Evolutionary conservation across 257 asterid species (phyloP).

Genomic region (Solanum tacnaense): DNA sequence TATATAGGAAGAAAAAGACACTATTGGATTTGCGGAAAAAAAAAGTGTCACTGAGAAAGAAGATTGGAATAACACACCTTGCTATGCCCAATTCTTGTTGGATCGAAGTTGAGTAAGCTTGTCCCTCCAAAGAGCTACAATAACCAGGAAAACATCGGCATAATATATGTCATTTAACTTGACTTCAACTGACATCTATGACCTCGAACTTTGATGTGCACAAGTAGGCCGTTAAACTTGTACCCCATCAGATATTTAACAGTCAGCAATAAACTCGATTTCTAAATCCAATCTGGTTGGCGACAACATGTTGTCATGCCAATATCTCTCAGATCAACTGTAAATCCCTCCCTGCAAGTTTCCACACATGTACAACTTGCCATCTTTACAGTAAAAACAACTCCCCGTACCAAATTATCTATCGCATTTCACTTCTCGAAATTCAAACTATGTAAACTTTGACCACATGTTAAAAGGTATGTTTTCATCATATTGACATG

Average conservation of each 20-base stretch:
- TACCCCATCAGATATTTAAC: not conserved
- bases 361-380: not conserved
- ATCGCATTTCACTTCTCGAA: not conserved
- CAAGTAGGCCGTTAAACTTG: not conserved
- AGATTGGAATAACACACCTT: not conserved
- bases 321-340: not conserved
- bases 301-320: not conserved
- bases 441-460: not conserved
- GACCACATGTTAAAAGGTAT: not conserved
- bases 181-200: not conserved
- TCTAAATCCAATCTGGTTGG: not conserved
- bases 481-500: not conserved
- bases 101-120: conserved; percentile 74
- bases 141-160: not conserved
- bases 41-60: not conserved
- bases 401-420: not conserved
- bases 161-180: not conserved
- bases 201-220: not conserved
- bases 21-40: not conserved
- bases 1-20: not conserved
- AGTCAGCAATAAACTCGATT: not conserved
- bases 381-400: not conserved
- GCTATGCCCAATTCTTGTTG: conserved; percentile 67
- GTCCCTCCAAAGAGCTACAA: conserved; percentile 85
- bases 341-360: not conserved